Conservation (phyloP, 202 grass and related monocot genomes). For the Setaria italica region DNA sequence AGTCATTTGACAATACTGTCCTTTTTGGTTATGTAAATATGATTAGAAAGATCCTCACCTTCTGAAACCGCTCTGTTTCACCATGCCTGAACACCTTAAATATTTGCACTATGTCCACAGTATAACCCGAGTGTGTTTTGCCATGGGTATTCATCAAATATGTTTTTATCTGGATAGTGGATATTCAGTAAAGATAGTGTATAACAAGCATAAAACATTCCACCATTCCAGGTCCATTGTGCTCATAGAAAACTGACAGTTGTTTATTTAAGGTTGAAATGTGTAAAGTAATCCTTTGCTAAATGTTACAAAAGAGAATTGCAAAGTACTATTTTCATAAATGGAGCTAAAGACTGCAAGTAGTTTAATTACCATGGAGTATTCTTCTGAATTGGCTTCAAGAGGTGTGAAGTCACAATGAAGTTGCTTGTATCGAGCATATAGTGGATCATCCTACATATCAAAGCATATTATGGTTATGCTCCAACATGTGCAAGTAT, state of each 20-base stretch:
- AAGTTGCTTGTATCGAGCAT: conserved; percentile 81
- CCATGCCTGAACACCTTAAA: conserved; percentile 84
- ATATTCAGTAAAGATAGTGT: conserved; percentile 27
- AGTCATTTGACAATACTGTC: conserved; percentile 12
- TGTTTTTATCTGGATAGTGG: conserved; percentile 71
- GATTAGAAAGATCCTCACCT: conserved; percentile 57
- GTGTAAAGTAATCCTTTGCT: background rate
- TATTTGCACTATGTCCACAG: conserved; percentile 79
- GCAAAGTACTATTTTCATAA: conserved; percentile 21
- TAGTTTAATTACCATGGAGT: conserved; percentile 73
- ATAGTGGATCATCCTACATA: conserved; percentile 84
- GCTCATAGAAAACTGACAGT: background rate
- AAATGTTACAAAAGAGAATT: conserved; percentile 3
- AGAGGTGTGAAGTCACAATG: conserved; percentile 76
- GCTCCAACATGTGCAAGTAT: conserved; percentile 23
- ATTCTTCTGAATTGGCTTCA: conserved; percentile 75
- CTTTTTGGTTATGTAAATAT: conserved; percentile 16
- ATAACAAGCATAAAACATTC: conserved; percentile 17
- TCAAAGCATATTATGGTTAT: conserved; percentile 34
- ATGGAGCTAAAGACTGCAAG: conserved; percentile 18
- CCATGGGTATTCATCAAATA: conserved; percentile 89
- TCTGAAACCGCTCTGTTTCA: conserved; percentile 74
- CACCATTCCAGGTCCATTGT: conserved; percentile 7
- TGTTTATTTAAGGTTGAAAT: conserved; percentile 24
- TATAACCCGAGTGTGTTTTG: conserved; percentile 80